These are phyloP conservation scores for Fomitopsis pulvina DNA, from an alignment of 768 basidiomycete genomes.

Conservation along the genomic window DNA sequence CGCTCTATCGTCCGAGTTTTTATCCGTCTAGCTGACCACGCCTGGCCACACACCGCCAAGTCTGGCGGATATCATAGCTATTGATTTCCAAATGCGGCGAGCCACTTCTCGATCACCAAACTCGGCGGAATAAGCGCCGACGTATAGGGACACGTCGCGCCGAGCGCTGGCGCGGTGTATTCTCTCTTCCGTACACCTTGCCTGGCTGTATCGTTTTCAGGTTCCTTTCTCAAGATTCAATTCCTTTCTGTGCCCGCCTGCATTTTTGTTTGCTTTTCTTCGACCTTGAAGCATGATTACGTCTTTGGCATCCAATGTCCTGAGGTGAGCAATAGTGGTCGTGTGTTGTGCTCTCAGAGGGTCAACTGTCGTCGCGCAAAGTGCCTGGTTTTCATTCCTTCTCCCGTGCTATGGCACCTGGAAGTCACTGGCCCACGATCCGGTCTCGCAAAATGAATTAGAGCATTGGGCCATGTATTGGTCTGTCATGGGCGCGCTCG, in stretches of 20 bases:
- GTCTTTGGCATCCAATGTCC: conserved; percentile 40
- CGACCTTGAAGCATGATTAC: conserved; percentile 28
- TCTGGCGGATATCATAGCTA: too few species aligned
- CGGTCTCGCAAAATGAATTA: conserved; percentile 44
- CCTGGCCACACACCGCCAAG: too few species aligned
- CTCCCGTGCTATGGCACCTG: conserved; percentile 59
- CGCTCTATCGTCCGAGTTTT: too few species aligned
- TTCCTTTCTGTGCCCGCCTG: neutral
- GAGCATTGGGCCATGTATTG: conserved; percentile 59
- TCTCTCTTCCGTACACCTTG: neutral
- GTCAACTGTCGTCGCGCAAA: conserved; percentile 17
- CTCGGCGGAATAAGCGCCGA: neutral
- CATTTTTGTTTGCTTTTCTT: neutral
- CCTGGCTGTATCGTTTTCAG: neutral
- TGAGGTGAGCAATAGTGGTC: conserved; percentile 32
- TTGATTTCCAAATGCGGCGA: neutral
- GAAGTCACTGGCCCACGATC: conserved; percentile 55
- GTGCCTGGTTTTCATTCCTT: conserved; percentile 68
- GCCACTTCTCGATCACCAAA: neutral
- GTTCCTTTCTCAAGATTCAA: neutral
- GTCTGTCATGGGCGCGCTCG: conserved; percentile 51
- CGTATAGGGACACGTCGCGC: neutral
- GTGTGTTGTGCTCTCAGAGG: conserved; percentile 9
- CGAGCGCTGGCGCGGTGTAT: neutral
- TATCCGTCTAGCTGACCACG: too few species aligned